Evolutionary conservation across 2,329 filamentous ascomycete genomes (phyloP).

Genomic region (Exophiala viscosa): DNA sequence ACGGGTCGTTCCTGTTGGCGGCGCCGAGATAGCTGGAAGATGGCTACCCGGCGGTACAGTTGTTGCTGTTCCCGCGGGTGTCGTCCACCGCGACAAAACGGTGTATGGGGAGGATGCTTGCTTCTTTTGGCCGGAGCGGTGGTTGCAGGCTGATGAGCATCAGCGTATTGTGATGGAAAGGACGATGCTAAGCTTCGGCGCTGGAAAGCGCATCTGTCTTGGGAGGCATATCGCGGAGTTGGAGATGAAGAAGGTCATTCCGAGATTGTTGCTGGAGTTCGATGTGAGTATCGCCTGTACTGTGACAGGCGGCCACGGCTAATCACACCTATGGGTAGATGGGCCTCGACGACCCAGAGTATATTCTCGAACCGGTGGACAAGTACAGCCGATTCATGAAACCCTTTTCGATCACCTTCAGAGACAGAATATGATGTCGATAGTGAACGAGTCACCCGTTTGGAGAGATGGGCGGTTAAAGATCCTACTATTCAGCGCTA

Average conservation of each 20-base stretch:
- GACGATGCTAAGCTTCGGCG: constrained; percentile 39
- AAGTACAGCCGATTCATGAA: constrained; percentile 5
- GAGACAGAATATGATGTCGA: neutral
- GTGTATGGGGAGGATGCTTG: neutral
- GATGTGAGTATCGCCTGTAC: constrained; percentile 18
- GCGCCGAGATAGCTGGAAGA: neutral
- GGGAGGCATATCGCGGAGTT: constrained; percentile 24
- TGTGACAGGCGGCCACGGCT: neutral
- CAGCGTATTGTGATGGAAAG: constrained; percentile 33
- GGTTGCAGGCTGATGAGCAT: constrained; percentile 40
- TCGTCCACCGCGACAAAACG: neutral
- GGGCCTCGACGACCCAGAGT: constrained; percentile 4
- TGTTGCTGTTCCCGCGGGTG: neutral
- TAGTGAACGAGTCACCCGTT: no score
- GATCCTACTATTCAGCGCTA: no score
- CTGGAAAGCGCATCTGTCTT: constrained; percentile 16
- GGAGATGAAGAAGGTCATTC: constrained; percentile 29
- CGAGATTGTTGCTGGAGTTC: constrained; percentile 25
- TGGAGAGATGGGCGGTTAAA: no score
- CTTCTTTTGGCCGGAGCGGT: constrained; percentile 13
- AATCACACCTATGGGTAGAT: neutral
- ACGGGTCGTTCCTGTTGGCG: constrained; percentile 28
- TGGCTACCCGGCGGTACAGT: neutral
- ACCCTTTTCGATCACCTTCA: constrained; percentile 2
- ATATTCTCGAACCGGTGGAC: neutral